Evolutionary conservation across 495 filamentous ascomycete species (phyloP).

Genomic region (Trichoderma virens): DNA sequence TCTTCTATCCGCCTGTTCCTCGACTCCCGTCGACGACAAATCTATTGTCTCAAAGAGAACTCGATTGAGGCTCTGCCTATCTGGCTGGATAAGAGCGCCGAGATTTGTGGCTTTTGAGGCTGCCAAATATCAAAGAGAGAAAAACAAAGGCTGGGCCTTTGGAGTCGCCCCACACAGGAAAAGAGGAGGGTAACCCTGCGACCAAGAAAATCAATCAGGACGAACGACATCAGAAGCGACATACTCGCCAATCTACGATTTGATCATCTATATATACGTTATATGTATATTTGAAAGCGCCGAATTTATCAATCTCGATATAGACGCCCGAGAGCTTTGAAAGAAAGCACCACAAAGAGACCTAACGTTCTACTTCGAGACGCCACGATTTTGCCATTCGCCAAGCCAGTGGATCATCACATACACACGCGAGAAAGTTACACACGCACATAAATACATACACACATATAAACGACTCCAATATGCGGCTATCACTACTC

Average conservation of each 20-base stretch:
- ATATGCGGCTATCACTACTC: conserved; percentile 42
- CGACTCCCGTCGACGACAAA: neutral
- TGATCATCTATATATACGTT: neutral
- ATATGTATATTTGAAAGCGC: too few species aligned
- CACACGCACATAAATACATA: neutral
- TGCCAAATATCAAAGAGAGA: neutral
- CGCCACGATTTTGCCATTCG: neutral
- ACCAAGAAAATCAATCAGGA: neutral
- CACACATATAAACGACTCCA: conserved; percentile 11
- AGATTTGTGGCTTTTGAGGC: neutral
- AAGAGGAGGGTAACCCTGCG: neutral
- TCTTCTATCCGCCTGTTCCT: neutral
- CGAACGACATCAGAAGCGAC: neutral
- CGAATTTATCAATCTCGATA: neutral
- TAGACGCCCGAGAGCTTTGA: neutral
- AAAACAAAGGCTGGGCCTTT: neutral
- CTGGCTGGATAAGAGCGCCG: too few species aligned
- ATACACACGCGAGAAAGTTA: neutral
- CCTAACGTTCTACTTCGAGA: too few species aligned
- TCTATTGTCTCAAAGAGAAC: neutral
- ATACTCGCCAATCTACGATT: neutral
- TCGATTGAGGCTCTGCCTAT: too few species aligned
- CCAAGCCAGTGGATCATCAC: neutral
- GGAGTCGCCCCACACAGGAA: neutral
- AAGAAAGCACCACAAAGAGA: neutral